Evolutionary conservation across 2,329 filamentous ascomycete genomes (phyloP).

Genomic region (Waltergamsia citrina): DNA sequence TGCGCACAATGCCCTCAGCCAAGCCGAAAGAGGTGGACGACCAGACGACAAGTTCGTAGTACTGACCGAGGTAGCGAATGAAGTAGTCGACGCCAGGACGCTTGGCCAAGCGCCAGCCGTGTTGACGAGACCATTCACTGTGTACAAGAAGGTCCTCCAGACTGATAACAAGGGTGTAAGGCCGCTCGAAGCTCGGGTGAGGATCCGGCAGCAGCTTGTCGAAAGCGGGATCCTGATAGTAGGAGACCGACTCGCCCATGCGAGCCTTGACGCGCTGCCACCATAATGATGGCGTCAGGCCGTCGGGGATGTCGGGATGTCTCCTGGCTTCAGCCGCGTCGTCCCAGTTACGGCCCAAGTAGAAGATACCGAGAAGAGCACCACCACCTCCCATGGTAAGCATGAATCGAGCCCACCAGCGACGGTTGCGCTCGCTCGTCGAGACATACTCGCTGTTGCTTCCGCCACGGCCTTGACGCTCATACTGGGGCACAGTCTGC

Average conservation of each 20-base stretch:
- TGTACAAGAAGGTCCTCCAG: conserved; percentile 91
- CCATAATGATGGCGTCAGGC: conserved; percentile 67
- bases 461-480: conserved; percentile 25
- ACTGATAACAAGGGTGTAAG: conserved; percentile 87
- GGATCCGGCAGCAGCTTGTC: conserved; percentile 81
- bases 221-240: conserved; percentile 95
- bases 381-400: conserved; percentile 52
- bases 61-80: conserved; percentile 89
- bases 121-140: conserved; percentile 87
- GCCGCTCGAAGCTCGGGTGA: conserved; percentile 70
- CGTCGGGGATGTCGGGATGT: conserved; percentile 66
- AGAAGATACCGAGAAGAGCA: conserved; percentile 51
- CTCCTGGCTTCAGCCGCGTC: conserved; percentile 63
- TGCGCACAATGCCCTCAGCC: conserved; percentile 80
- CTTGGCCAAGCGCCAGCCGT: conserved; percentile 93
- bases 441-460: conserved; percentile 80
- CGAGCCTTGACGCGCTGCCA: conserved; percentile 74
- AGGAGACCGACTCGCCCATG: conserved; percentile 65
- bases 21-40: conserved; percentile 78
- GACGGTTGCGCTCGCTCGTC: conserved; percentile 75
- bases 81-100: conserved; percentile 96
- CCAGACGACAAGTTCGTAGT: conserved; percentile 96
- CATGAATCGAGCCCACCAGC: conserved; percentile 65
- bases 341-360: conserved; percentile 84
- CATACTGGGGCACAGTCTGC: conserved; percentile 24